Conservation (phyloP, 2,329 filamentous ascomycete species). For the Verticillium zaregamsianum region DNA sequence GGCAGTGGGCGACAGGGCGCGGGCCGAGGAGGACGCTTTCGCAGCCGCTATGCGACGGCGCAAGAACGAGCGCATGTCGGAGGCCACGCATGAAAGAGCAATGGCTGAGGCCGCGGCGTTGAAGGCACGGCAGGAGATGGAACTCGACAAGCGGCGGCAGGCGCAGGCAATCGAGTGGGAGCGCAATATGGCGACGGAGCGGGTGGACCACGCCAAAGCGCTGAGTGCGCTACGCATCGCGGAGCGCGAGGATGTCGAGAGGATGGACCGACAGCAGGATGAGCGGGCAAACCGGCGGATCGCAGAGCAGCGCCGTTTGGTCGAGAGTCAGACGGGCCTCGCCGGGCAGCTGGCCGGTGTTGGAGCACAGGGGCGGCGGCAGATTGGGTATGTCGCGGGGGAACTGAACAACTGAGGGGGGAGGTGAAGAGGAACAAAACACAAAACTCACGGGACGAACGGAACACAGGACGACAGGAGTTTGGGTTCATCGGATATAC, state of each 20-base stretch:
- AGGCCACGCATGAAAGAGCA: constrained; percentile 41
- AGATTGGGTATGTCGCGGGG: constrained; percentile 53
- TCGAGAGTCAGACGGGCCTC: constrained; percentile 37
- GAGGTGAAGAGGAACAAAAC: background rate
- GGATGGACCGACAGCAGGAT: constrained; percentile 42
- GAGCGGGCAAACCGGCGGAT: constrained; percentile 39
- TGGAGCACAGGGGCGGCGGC: constrained; percentile 34
- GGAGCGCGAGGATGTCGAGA: constrained; percentile 48
- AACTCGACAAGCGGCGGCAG: constrained; percentile 39
- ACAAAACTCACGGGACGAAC: background rate
- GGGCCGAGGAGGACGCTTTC: constrained; percentile 41
- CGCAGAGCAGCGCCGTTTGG: constrained; percentile 46
- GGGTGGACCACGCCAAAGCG: constrained; percentile 43
- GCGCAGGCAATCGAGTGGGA: constrained; percentile 46
- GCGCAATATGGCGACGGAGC: constrained; percentile 37
- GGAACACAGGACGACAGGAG: background rate
- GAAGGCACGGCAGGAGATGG: constrained; percentile 40
- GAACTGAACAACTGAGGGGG: constrained; percentile 33
- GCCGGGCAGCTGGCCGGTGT: constrained; percentile 27
- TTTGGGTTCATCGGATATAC: background rate
- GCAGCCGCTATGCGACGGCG: constrained; percentile 29
- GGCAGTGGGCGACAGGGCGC: constrained; percentile 38
- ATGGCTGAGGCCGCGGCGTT: constrained; percentile 41
- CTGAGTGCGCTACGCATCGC: constrained; percentile 43
- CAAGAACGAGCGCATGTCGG: constrained; percentile 27